phyloP scores from a whole-genome alignment of 768 basidiomycete genomes.

The Tricholoma matsutake region DNA sequence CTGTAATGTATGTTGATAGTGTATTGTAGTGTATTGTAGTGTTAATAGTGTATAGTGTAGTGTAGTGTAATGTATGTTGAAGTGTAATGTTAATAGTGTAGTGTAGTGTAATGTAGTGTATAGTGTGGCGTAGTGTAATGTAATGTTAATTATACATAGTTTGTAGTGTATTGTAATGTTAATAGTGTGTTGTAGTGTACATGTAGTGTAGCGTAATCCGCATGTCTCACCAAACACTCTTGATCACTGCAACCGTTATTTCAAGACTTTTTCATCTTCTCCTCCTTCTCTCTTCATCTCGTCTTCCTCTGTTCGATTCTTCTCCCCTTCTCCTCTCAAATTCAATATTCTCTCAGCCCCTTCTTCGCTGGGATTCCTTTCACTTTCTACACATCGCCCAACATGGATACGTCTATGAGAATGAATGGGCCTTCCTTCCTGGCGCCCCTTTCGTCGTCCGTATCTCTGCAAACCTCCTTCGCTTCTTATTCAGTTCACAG shows the following conservation, averaged over 20 bases:
- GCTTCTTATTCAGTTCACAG: slow-evolving; percentile 20
- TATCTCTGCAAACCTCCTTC: slow-evolving; percentile 2
- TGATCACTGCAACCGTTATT: slow-evolving; percentile 16
- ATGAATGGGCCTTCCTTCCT: slow-evolving; percentile 88
- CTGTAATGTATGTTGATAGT: too few relatives aligned
- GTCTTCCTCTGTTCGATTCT: slow-evolving; percentile 35
- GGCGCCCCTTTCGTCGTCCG: slow-evolving; percentile 59
- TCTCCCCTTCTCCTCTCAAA: slow-evolving; percentile 30
- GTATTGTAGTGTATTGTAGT: too few relatives aligned
- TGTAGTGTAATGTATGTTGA: too few relatives aligned
- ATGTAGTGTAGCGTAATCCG: too few relatives aligned
- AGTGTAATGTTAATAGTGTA: too few relatives aligned
- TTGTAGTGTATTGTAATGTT: neutral
- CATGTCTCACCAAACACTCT: neutral
- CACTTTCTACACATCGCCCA: slow-evolving; percentile 74
- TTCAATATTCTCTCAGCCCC: slow-evolving; percentile 14
- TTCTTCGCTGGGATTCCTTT: slow-evolving; percentile 86
- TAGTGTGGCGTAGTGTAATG: too few relatives aligned
- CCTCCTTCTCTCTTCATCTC: slow-evolving; percentile 26
- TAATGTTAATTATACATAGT: too few relatives aligned
- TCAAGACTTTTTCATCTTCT: slow-evolving; percentile 19
- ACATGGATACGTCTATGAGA: slow-evolving; percentile 59
- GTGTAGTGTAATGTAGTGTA: too few relatives aligned
- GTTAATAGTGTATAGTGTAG: too few relatives aligned
- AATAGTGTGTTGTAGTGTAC: neutral